Evolutionary conservation across 2,329 filamentous ascomycete genomes (phyloP).

Genomic region (Pochonia chlamydosporia): DNA sequence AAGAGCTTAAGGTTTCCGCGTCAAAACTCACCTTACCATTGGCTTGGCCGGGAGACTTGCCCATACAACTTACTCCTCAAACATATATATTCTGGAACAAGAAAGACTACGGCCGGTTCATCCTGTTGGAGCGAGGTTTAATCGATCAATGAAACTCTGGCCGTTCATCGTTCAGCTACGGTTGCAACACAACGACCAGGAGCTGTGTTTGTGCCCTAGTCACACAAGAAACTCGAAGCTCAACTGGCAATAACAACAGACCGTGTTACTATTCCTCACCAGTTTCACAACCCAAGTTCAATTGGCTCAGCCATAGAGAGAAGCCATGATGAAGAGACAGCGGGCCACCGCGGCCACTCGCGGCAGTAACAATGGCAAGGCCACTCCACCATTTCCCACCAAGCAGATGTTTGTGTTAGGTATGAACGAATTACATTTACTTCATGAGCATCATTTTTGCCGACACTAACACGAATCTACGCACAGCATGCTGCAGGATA

Average conservation of each 20-base stretch:
- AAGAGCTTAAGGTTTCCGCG: too few relatives aligned
- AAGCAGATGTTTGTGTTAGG: constrained; percentile 48
- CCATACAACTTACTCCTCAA: background rate
- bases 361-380: constrained; percentile 16
- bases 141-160: background rate
- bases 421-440: constrained; percentile 23
- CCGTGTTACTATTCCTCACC: constrained; percentile 5
- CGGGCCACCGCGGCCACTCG: constrained; percentile 16
- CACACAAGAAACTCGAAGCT: background rate
- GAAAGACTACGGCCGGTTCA: background rate
- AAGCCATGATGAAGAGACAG: constrained; percentile 21
- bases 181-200: background rate
- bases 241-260: background rate
- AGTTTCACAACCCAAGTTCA: background rate
- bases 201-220: background rate
- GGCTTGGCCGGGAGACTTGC: too few relatives aligned
- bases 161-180: background rate
- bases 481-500: constrained; percentile 79
- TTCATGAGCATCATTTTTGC: background rate
- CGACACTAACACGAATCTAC: background rate
- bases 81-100: background rate
- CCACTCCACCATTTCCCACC: constrained; percentile 29
- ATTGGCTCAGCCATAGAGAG: background rate
- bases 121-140: background rate
- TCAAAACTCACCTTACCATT: too few relatives aligned